A percentile compares a stretch with the other conserved stretches of the same genome.
These are phyloP conservation scores for Allium sativum DNA, from an alignment of 106 monocot species.

Conservation along the genomic window DNA sequence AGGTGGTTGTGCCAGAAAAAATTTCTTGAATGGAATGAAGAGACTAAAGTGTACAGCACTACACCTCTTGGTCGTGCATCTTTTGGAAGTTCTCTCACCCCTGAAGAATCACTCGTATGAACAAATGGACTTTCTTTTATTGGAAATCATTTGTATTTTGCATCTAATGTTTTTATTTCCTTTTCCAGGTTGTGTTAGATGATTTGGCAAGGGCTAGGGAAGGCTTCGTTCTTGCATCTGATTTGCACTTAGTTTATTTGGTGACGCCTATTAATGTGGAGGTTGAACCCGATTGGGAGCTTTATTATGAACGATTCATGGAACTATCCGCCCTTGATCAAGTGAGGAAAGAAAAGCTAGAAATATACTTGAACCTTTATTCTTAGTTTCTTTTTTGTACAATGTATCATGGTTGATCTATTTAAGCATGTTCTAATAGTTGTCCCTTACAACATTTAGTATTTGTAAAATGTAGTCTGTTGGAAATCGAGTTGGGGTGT, in stretches of 20 bases:
- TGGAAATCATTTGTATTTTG: slow-evolving; percentile 6
- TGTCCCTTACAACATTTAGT: too few species aligned
- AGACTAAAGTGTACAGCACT: slow-evolving; percentile 56
- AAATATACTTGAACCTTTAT: too few species aligned
- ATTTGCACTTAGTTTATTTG: slow-evolving; percentile 93
- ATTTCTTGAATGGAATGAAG: slow-evolving; percentile 92
- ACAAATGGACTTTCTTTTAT: neutral
- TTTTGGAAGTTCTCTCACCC: slow-evolving; percentile 96
- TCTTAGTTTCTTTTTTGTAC: too few species aligned
- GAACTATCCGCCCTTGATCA: slow-evolving; percentile 78
- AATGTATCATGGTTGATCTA: too few species aligned
- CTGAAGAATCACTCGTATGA: slow-evolving; percentile 92
- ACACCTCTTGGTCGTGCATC: slow-evolving; percentile 92
- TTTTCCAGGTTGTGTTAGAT: slow-evolving; percentile 68
- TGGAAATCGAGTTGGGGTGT: slow-evolving; percentile 84
- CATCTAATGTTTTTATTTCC: slow-evolving; percentile 8
- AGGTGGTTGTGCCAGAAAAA: slow-evolving; percentile 88
- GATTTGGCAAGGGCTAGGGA: slow-evolving; percentile 95
- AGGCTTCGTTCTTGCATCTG: slow-evolving; percentile 96
- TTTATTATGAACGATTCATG: slow-evolving; percentile 96
- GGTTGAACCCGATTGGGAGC: slow-evolving; percentile 94
- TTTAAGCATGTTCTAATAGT: too few species aligned
- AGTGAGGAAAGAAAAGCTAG: slow-evolving; percentile 17
- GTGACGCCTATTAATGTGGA: slow-evolving; percentile 98
- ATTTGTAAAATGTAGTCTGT: slow-evolving; percentile 51